Evolutionary conservation across 345 rosid species (phyloP).

Genomic region (Brassica rapa): DNA sequence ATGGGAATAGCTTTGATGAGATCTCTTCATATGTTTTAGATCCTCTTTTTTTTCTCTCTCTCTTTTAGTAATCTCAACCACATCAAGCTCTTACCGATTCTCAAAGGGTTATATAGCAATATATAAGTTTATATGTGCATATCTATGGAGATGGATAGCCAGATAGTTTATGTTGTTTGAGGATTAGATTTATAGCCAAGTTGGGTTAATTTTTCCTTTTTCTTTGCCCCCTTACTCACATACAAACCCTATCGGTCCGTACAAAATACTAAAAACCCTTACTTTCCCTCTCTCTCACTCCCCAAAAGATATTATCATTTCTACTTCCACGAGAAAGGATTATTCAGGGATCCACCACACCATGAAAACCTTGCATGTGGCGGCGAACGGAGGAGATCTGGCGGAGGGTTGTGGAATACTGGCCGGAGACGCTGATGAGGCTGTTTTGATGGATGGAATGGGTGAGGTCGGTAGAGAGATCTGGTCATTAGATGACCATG

Average conservation of each 20-base stretch:
- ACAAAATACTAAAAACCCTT: constrained; percentile 39
- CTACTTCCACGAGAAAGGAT: constrained; percentile 7
- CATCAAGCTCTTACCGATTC: constrained; percentile 23
- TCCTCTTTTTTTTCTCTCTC: constrained; percentile 13
- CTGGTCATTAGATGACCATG: constrained; percentile 50
- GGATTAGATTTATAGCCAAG: constrained; percentile 38
- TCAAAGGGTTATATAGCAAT: not conserved
- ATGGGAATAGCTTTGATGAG: constrained; percentile 20
- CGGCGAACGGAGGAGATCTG: constrained; percentile 30
- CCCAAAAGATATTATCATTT: constrained; percentile 28
- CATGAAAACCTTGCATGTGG: constrained; percentile 44
- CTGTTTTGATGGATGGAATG: constrained; percentile 39
- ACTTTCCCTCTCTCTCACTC: constrained; percentile 19
- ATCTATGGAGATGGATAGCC: constrained; percentile 29
- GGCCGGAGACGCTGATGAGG: constrained; percentile 29
- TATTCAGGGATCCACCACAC: constrained; percentile 16
- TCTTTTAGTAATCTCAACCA: not conserved
- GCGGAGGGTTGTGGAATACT: constrained; percentile 34
- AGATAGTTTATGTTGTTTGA: constrained; percentile 45
- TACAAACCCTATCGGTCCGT: constrained; percentile 44
- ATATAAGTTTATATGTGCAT: not conserved
- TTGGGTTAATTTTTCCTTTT: constrained; percentile 34
- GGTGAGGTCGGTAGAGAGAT: constrained; percentile 50
- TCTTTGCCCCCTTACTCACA: constrained; percentile 37
- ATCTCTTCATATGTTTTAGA: constrained; percentile 26